A percentile compares a stretch with the other conserved stretches of the same genome.
Conservation (phyloP, 2,329 filamentous ascomycete genomes). For the Ceratocystis papillata region DNA sequence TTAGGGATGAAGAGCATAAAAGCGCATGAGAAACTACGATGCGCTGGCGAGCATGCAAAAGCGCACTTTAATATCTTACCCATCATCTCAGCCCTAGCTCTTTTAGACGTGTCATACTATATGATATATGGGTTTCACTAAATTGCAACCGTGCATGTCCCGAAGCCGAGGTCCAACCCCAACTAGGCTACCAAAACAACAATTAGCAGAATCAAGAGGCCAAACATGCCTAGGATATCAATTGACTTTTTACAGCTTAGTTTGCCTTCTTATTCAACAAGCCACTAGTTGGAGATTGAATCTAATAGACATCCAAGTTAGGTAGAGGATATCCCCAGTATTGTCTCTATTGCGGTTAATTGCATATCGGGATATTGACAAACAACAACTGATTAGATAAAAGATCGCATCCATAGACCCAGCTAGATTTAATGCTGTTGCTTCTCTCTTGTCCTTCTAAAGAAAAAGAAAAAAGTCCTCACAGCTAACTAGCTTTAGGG, state of each 20-base stretch:
- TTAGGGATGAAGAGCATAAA: neutral
- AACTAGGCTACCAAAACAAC: neutral
- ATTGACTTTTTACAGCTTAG: too few relatives aligned
- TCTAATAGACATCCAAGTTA: neutral
- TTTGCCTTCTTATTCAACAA: too few relatives aligned
- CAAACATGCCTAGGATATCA: neutral
- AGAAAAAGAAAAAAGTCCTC: too few relatives aligned
- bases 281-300: neutral
- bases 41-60: neutral
- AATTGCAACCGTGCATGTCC: neutral
- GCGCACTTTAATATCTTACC: neutral
- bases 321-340: too few relatives aligned
- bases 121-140: neutral
- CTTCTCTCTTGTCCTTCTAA: too few relatives aligned
- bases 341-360: neutral
- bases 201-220: neutral
- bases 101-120: slow-evolving; percentile 4
- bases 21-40: neutral
- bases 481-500: too few relatives aligned
- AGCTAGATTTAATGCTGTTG: too few relatives aligned
- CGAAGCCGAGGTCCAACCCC: neutral
- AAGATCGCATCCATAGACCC: too few relatives aligned
- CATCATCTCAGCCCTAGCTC: neutral
- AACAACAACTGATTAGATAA: too few relatives aligned
- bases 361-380: neutral